phyloP scores from a whole-genome alignment of 2,329 filamentous ascomycete genomes.

The Chalara sp. region DNA sequence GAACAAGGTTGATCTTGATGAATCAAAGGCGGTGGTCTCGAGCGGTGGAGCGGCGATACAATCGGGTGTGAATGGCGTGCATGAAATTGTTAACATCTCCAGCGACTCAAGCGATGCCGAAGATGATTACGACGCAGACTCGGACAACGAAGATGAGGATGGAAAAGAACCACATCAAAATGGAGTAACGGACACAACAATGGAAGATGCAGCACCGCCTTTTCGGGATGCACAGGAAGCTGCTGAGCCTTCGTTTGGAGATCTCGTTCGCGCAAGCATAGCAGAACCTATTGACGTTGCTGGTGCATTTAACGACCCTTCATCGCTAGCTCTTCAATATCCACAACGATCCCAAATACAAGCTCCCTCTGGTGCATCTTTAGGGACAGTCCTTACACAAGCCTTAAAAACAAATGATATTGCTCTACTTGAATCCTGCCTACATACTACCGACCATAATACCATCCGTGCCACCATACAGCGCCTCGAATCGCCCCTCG shows the following conservation, averaged over 20 bases:
- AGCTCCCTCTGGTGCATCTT: slow-evolving; percentile 64
- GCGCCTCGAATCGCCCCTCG: slow-evolving; percentile 78
- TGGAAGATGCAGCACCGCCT: slow-evolving; percentile 26
- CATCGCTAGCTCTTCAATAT: slow-evolving; percentile 14
- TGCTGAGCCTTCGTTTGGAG: slow-evolving; percentile 69
- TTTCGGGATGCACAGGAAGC: slow-evolving; percentile 27
- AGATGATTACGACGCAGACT: slow-evolving; percentile 25
- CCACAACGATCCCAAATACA: slow-evolving; percentile 18
- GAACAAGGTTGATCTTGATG: slow-evolving; percentile 47
- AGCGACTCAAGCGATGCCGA: slow-evolving; percentile 43
- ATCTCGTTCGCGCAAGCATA: slow-evolving; percentile 65
- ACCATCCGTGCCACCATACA: slow-evolving; percentile 87
- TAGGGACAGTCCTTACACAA: slow-evolving; percentile 89
- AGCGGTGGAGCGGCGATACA: slow-evolving; percentile 19
- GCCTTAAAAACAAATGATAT: slow-evolving; percentile 88
- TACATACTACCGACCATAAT: slow-evolving; percentile 69
- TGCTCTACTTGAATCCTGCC: slow-evolving; percentile 83
- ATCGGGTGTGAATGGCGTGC: slow-evolving; percentile 11
- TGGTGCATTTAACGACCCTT: slow-evolving; percentile 42
- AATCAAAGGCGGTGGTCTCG: slow-evolving; percentile 49
- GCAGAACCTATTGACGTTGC: slow-evolving; percentile 72
- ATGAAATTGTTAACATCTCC: slow-evolving; percentile 46
- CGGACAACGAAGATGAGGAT: slow-evolving; percentile 39
- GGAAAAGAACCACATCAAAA: slow-evolving; percentile 36
- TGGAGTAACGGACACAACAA: slow-evolving; percentile 29